A percentile compares a stretch with the other conserved stretches of the same genome.
These are phyloP conservation scores for Termitomyces sp. DNA, from an alignment of 1,284 basidiomycete species.

Conservation along the genomic window DNA sequence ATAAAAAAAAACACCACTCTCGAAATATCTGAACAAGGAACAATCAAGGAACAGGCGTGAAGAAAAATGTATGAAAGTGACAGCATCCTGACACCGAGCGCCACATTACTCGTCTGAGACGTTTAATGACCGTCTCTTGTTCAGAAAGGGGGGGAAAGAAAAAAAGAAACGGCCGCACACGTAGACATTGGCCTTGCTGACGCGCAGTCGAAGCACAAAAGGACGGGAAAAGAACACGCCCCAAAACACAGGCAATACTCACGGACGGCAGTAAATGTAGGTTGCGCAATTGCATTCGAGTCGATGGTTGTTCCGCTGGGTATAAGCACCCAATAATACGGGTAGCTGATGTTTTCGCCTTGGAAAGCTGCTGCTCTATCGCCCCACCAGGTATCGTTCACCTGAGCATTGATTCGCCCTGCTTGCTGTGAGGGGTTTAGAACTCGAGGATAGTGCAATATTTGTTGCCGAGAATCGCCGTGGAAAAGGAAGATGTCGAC, in stretches of 20 bases:
- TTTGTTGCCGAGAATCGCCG: constrained; percentile 48
- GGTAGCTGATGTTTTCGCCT: constrained; percentile 51
- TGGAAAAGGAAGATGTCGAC: constrained; percentile 71
- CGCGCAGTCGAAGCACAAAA: background rate
- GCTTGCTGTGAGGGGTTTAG: constrained; percentile 50
- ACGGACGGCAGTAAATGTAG: constrained; percentile 76
- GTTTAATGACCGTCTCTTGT: background rate
- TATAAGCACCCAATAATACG: constrained; percentile 71
- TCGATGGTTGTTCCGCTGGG: constrained; percentile 46
- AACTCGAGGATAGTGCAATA: constrained; percentile 38
- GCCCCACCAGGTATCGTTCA: constrained; percentile 76
- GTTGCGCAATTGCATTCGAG: constrained; percentile 53
- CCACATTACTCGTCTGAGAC: background rate
- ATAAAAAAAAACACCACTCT: background rate
- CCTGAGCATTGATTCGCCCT: constrained; percentile 48
- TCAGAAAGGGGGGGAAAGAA: background rate
- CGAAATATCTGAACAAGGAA: background rate
- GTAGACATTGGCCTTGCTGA: background rate
- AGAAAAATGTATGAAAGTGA: background rate
- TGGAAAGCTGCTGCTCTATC: constrained; percentile 45
- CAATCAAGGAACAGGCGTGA: background rate
- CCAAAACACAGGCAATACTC: constrained; percentile 31
- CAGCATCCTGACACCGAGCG: background rate
- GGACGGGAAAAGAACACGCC: background rate
- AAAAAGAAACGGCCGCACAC: background rate